Base-by-base conservation (phyloP, 2,329 filamentous ascomycete species). In the Colletotrichum sp. region DNA sequence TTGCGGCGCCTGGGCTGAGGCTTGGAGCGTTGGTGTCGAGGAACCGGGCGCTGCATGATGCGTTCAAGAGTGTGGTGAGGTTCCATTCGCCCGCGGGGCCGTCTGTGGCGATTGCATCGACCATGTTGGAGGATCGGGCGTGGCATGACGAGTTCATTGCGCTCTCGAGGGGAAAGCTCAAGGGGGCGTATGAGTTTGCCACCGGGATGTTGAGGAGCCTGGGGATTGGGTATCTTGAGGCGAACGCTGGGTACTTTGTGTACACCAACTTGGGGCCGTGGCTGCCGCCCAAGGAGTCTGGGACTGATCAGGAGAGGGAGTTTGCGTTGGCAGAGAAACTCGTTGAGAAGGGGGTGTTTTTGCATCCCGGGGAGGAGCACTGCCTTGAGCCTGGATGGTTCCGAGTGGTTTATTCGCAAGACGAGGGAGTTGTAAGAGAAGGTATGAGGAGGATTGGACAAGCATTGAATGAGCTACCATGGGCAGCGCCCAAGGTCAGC, bases 191-290 rank as follows among this genome's bases (percentile, higher is more conserved):
- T 71, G 79, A 78, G 6, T 85, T 86, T 55, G 83, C 85, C 2
- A 87, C 84, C 0, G 60, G 77, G 1, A 82, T 81, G 6, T 81
- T 91, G 18, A 78, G 81, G 10, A 80, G 82, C 3, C 82, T 88
- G 9, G 84, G 85, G 3, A 86, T 92, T 5, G 78, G 82, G 6
- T 90, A 89, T 75, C 66, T 86, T n/a, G 82, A 82, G 83, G 85
- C 84, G n/a, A 92, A 91, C 76, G 90, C 90, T 0, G 90, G 89
- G 0, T 91, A 92, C 78, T 92, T 92, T 79, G 77, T 92, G 3
- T 92, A 88, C 85, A 80, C 90, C 4, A 86, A 92, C 79, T 79
- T 92, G 18, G 86, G 86, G 1, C 84, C 85, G 1, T 88, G 85
- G 72, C 79, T 90, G 44, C 81, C 84, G 9, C 32, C 79, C 0